Evolutionary conservation across 257 asterid species (phyloP).

Genomic region (Lycium ferocissimum): DNA sequence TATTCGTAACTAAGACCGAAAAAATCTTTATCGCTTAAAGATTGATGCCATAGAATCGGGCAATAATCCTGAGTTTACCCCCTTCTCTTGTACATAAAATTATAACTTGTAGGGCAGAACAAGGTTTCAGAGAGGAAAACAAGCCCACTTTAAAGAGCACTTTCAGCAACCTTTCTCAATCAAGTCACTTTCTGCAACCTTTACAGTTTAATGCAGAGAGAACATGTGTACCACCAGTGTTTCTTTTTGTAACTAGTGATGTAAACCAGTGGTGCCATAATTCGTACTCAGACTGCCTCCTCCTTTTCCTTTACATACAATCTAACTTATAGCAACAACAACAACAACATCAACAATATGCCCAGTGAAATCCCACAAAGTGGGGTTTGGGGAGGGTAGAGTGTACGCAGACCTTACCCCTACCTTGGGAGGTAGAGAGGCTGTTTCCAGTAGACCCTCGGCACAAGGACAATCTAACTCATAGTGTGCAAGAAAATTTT

Average conservation of each 20-base stretch:
- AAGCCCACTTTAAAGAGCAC: not conserved
- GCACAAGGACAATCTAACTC: too few species aligned
- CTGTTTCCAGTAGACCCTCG: too few species aligned
- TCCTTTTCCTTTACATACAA: not conserved
- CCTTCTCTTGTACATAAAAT: not conserved
- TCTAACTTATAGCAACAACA: not conserved
- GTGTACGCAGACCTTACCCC: too few species aligned
- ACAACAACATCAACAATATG: too few species aligned
- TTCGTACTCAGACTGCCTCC: not conserved
- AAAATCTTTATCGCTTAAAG: not conserved
- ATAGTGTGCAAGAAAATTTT: not conserved
- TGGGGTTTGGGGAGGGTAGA: too few species aligned
- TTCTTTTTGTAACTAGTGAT: not conserved
- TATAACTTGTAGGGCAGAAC: not conserved
- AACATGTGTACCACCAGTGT: constrained; percentile 2
- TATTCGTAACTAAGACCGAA: not conserved
- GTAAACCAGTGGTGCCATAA: constrained; percentile 1
- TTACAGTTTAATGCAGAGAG: not conserved
- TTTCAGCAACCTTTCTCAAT: not conserved
- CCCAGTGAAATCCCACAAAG: too few species aligned
- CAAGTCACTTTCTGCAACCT: constrained; percentile 17
- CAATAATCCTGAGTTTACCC: not conserved
- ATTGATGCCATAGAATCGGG: not conserved
- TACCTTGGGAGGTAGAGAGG: too few species aligned
- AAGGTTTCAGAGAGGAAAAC: not conserved